Evolutionary conservation across 768 basidiomycete genomes (phyloP), one percentile per base, ranked within the genome.

Genomic region (Suillus cothurnatus): DNA sequence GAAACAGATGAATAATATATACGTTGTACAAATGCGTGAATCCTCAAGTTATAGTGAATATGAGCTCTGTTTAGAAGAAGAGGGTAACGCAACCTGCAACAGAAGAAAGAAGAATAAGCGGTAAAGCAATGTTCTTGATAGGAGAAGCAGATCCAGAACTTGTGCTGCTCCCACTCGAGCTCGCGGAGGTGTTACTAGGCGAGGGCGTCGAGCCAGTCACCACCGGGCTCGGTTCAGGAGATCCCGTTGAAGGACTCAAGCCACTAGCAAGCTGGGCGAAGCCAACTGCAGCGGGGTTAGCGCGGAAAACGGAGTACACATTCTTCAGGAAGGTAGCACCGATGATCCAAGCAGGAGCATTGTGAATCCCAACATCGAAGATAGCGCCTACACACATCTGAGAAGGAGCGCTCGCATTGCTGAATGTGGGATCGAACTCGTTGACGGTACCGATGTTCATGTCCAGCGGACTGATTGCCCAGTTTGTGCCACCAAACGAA

Each of bases 401-500:
- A 15, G 12, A 63, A 6, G 52, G 76, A 80, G n/a, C n/a, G 23
- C 61, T 55, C 32, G 69, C 69, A 7, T 66, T 68, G 49, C 80
- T 71, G 41, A 72, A 70, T 14, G 50, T 52, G 23, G 74, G 47
- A 32, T n/a, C n/a, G n/a, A n/a, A n/a, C n/a, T 6, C 28, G 1
- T 52, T 21, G 62, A 91, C 70, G 0, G 70, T 69, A 3, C 92
- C 92, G 12, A 97, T 78, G 74, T 92, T 94, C 85, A 99, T 91
- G 71, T 99, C 97, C 9, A 71, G 76, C 0, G 86, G 64, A 71
- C 79, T 84, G 73, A 99, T 92, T 5, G 89, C 78, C 91, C 97
- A 99, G 1, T 81, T 69, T 64, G 85, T 83, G 2, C 91, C 89
- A 3, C 94, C 94, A 69, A 95, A 98, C 14, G 89, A 85, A 14